Base-by-base conservation (phyloP, 495 filamentous ascomycete genomes). In the Polyplosphaeria fusca region DNA sequence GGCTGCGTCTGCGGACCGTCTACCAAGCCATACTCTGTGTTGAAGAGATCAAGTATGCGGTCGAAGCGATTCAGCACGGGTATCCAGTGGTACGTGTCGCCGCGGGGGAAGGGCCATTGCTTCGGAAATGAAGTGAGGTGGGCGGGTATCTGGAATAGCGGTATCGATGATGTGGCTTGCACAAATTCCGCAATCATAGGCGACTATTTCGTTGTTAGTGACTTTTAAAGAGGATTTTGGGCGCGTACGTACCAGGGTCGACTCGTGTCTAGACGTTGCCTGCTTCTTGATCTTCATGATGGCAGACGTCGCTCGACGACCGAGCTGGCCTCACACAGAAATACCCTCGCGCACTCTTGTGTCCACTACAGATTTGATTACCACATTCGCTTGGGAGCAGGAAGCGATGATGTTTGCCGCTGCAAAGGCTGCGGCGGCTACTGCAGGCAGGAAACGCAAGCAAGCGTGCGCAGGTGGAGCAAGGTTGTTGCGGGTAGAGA, bases 1-100 rank as follows among this genome's bases (percentile, higher is more conserved):
- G 84, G 80, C 63, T 82, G 79, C 26, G 76, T 83, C 68, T 99
- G 93, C 5, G 90, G 88, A 3, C 89, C 89, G 45, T 84, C 80
- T 50, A 82, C 82, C 26, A 99, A 77, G 57, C 80, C 82, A 73
- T 99, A 97, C 63, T 83, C 86, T 30, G 85, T 77, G 68, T 83
- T 89, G 67, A 91, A 86, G 23, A 82, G 79, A 52, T 94, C 88
- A 16, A 97, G 75, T 53, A 96, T 82, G 57, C 80, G 79, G 71
- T 99, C 94, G 71, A 99, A 97, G 55, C 91, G 85, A 73, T 99
- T 92, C 42, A 99, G 76, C 37, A 95, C 79, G 27, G 88, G 85
- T 67, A 97, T 96, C 94, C 94, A 99, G 76, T 99, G 91, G 66
- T 97, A 97, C 39, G 97, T 77, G 65, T 99, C 94, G 42, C 94